Conservation (phyloP, 2,329 filamentous ascomycete genomes). For the Fusarium sp. region DNA sequence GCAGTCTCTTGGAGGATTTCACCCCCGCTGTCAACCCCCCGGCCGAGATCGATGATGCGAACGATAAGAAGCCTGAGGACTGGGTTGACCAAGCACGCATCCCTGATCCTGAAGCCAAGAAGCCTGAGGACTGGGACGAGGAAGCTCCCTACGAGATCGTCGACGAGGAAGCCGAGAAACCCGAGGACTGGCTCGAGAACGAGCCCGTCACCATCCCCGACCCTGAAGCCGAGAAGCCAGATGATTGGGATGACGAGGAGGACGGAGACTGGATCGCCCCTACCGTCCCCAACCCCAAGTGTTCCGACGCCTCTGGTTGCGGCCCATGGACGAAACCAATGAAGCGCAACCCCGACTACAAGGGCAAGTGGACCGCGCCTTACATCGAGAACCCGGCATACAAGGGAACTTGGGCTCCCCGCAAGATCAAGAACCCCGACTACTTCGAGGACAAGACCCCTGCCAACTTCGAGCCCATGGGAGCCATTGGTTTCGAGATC, state of each 20-base stretch:
- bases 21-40: constrained; percentile 89
- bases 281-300: constrained; percentile 94
- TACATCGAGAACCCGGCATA: constrained; percentile 97
- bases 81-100: constrained; percentile 97
- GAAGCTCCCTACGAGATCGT: constrained; percentile 96
- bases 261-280: constrained; percentile 97
- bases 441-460: constrained; percentile 98
- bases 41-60: constrained; percentile 92
- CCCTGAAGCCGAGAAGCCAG: constrained; percentile 95
- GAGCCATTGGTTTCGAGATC: constrained; percentile 98
- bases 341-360: constrained; percentile 95
- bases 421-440: constrained; percentile 95
- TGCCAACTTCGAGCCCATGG: constrained; percentile 96
- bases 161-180: constrained; percentile 89
- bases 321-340: constrained; percentile 90
- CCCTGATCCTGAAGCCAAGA: constrained; percentile 87
- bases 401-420: constrained; percentile 94
- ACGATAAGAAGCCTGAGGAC: constrained; percentile 92
- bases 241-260: constrained; percentile 99
- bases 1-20: constrained; percentile 94
- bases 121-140: constrained; percentile 99
- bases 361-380: constrained; percentile 97
- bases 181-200: constrained; percentile 94
- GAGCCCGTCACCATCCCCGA: constrained; percentile 86
- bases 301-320: constrained; percentile 89